Percentiles rank a stretch among this genome's conserved stretches.
Conservation (phyloP, 2,329 filamentous ascomycete species). For the Pezicula rhizophila region DNA sequence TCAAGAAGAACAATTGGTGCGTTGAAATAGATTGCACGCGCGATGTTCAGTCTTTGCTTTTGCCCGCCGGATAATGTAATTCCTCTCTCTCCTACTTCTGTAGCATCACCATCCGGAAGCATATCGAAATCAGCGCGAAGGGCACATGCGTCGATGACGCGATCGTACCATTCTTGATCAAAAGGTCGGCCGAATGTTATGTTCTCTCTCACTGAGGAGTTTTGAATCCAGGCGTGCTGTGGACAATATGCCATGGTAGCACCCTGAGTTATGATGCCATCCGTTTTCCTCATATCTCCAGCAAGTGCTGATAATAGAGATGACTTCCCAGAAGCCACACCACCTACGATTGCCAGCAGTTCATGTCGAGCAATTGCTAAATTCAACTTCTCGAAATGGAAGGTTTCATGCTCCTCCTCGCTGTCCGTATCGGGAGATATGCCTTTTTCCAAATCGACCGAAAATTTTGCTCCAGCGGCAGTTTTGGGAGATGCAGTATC, state of each 20-base stretch:
- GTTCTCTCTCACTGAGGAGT: conserved; percentile 79
- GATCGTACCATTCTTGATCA: conserved; percentile 59
- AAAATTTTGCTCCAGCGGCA: conserved; percentile 9
- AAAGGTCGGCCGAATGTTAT: conserved; percentile 82
- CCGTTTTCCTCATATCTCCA: conserved; percentile 86
- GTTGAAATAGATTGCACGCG: conserved; percentile 68
- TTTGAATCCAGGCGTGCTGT: conserved; percentile 98
- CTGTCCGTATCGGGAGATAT: conserved; percentile 49
- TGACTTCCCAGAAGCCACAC: conserved; percentile 85
- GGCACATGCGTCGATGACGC: conserved; percentile 66
- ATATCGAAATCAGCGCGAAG: conserved; percentile 82
- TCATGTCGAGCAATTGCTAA: conserved; percentile 68
- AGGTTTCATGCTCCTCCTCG: conserved; percentile 54
- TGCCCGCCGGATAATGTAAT: conserved; percentile 95
- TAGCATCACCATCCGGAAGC: conserved; percentile 81
- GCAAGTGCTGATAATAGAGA: conserved; percentile 84
- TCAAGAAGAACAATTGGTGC: conserved; percentile 65
- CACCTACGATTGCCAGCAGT: conserved; percentile 77
- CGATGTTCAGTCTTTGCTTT: conserved; percentile 92
- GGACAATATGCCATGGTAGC: conserved; percentile 85
- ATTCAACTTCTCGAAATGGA: conserved; percentile 64
- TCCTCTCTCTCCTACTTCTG: conserved; percentile 90
- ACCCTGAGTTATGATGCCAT: conserved; percentile 67
- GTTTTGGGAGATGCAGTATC: conserved; percentile 18
- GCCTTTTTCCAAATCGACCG: conserved; percentile 34